Conservation (phyloP, 306 rosid genomes). For the Dryas alaskensis region DNA sequence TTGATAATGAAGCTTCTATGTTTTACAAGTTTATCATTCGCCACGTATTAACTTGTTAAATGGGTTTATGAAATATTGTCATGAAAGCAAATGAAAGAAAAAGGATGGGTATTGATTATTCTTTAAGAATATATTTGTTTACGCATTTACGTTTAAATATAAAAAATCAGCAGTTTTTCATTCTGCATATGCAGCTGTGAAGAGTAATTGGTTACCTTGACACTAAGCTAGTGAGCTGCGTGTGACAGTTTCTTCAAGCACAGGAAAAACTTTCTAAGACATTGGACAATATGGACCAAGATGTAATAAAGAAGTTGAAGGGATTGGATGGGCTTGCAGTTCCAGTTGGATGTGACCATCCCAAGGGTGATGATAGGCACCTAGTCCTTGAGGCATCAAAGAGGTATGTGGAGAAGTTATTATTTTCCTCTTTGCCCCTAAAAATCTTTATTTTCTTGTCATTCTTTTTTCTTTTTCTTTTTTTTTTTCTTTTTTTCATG, state of each 20-base stretch:
- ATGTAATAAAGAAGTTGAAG: slow-evolving; percentile 22
- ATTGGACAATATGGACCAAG: slow-evolving; percentile 26
- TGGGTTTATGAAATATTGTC: neutral
- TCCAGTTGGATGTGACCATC: slow-evolving; percentile 19
- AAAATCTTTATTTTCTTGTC: too few species aligned
- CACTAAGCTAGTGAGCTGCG: neutral
- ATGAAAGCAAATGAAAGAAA: neutral
- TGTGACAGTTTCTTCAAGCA: slow-evolving; percentile 13
- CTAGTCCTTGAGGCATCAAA: slow-evolving; percentile 11
- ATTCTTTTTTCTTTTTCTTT: neutral
- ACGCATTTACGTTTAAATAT: neutral
- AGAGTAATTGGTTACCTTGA: neutral
- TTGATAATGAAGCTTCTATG: neutral
- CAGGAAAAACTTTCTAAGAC: neutral
- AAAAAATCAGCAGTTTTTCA: neutral
- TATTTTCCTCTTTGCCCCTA: neutral
- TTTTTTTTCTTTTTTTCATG: neutral
- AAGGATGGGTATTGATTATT: neutral
- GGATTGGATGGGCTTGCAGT: slow-evolving; percentile 18
- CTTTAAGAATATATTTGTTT: neutral
- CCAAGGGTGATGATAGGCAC: slow-evolving; percentile 14
- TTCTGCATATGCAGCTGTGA: slow-evolving; percentile 6
- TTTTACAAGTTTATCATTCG: neutral
- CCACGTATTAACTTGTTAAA: neutral
- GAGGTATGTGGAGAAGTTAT: slow-evolving; percentile 12